phyloP scores from a whole-genome alignment of 1,284 basidiomycete species.

The Cerrena zonata region DNA sequence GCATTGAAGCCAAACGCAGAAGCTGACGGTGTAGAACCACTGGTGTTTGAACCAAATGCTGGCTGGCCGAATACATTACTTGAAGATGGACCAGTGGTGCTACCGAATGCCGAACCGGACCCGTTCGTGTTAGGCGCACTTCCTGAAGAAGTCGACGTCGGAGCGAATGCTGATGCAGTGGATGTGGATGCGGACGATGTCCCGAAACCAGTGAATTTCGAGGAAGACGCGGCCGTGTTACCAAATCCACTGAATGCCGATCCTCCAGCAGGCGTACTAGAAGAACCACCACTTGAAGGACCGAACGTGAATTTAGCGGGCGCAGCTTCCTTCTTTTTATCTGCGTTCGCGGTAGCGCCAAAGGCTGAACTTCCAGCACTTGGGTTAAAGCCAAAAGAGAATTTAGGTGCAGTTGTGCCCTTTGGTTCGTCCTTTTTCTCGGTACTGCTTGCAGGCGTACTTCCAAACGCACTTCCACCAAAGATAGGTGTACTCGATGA shows the following conservation, averaged over 20 bases:
- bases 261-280: background rate
- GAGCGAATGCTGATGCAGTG: background rate
- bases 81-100: background rate
- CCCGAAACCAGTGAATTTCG: conserved; percentile 1
- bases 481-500: background rate
- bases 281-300: background rate
- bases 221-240: conserved; percentile 7
- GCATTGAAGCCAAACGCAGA: background rate
- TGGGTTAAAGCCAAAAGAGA: background rate
- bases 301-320: background rate
- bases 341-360: conserved; percentile 2
- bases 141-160: background rate
- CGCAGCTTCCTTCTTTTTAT: background rate
- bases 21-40: conserved; percentile 1
- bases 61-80: background rate
- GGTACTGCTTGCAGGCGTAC: conserved; percentile 6
- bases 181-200: background rate
- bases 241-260: conserved; percentile 6
- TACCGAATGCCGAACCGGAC: conserved; percentile 8
- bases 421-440: background rate
- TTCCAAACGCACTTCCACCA: conserved; percentile 2
- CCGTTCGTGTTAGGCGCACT: conserved; percentile 14
- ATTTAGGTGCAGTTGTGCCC: background rate
- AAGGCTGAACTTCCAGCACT: background rate
- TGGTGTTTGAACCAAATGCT: background rate